Evolutionary conservation across 345 rosid species (phyloP).

Genomic region (Rhodamnia rubescens): DNA sequence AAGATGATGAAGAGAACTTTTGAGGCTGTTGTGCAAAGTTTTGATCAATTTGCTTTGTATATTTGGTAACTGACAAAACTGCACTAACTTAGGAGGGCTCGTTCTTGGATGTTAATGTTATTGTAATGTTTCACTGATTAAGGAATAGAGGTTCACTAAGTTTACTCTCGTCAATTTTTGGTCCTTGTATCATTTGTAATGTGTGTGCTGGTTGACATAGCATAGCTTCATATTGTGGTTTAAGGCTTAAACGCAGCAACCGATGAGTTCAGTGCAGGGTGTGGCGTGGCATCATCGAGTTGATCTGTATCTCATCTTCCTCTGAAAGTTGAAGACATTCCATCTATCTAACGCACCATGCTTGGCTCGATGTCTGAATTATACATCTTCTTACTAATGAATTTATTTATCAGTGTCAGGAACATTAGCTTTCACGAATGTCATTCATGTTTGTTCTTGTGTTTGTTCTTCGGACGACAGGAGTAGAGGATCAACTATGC

Average conservation of each 20-base stretch:
- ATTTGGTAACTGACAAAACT: neutral
- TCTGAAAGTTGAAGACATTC: neutral
- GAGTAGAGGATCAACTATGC: neutral
- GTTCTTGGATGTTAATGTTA: neutral
- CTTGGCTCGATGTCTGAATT: neutral
- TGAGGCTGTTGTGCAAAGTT: neutral
- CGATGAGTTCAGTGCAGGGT: neutral
- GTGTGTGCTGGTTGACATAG: neutral
- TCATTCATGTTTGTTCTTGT: neutral
- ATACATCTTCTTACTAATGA: neutral
- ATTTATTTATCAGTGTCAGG: neutral
- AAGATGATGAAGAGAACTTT: conserved; percentile 20
- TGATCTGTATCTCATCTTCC: neutral
- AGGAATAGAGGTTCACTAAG: neutral
- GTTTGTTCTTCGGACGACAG: neutral
- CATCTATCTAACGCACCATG: neutral
- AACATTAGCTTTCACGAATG: neutral
- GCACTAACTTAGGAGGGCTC: neutral
- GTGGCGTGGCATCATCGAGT: neutral
- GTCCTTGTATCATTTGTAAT: neutral
- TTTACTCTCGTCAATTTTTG: neutral
- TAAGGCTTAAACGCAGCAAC: neutral
- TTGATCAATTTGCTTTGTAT: neutral
- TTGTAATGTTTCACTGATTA: neutral
- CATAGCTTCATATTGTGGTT: neutral